Evolutionary conservation across 805 yeast species (phyloP).

Genomic region (Teunomyces atbi): DNA sequence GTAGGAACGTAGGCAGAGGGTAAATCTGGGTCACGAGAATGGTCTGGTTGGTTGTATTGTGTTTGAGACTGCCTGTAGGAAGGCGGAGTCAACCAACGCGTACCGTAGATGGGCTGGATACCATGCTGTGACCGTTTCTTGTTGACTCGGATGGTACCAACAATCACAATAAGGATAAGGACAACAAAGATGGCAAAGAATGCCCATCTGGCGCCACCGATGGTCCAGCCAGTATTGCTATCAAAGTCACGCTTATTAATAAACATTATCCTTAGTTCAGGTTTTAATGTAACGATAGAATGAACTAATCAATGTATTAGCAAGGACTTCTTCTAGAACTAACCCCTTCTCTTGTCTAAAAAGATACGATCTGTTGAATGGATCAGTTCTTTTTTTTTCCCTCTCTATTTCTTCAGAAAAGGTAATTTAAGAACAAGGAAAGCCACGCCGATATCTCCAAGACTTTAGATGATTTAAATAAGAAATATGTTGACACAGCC

Average conservation of each 20-base stretch:
- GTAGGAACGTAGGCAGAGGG: constrained; percentile 58
- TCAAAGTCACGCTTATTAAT: constrained; percentile 8
- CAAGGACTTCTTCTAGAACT: neutral
- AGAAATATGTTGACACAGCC: too few relatives aligned
- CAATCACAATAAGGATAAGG: constrained; percentile 43
- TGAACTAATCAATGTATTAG: neutral
- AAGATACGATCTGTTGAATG: neutral
- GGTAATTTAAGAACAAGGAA: neutral
- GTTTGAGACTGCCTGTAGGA: constrained; percentile 65
- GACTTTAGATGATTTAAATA: too few relatives aligned
- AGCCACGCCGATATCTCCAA: neutral
- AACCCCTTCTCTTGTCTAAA: neutral
- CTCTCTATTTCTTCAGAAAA: neutral
- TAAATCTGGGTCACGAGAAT: constrained; percentile 39
- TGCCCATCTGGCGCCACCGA: constrained; percentile 57
- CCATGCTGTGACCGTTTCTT: constrained; percentile 49
- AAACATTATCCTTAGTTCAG: constrained; percentile 1
- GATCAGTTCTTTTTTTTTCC: neutral
- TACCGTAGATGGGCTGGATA: constrained; percentile 64
- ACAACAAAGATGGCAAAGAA: constrained; percentile 61
- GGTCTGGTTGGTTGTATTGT: constrained; percentile 46
- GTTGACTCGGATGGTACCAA: constrained; percentile 55
- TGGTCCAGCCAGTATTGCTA: constrained; percentile 11
- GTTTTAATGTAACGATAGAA: neutral
- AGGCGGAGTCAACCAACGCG: constrained; percentile 88